These are phyloP conservation scores for Neurospora sp. DNA, from an alignment of 495 filamentous ascomycete genomes.

Conservation along the genomic window DNA sequence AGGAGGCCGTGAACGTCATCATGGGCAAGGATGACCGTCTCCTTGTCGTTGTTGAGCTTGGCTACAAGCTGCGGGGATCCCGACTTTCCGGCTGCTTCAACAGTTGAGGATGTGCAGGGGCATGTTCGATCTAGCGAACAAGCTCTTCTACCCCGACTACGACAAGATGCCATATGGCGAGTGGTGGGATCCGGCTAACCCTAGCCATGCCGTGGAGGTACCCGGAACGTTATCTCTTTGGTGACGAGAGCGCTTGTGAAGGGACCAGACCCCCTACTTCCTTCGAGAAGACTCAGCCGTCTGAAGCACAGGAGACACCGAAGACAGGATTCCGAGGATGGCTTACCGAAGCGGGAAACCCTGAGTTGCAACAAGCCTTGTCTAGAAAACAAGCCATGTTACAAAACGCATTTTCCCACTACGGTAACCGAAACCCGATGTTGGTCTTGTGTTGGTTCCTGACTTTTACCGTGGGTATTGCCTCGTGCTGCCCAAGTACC, in stretches of 20 bases:
- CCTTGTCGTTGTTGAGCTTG: constrained; percentile 65
- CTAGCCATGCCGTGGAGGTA: neutral
- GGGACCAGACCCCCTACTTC: neutral
- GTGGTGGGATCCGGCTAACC: no score
- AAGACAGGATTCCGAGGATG: neutral
- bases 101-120: no score
- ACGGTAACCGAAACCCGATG: constrained; percentile 8
- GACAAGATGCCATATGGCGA: no score
- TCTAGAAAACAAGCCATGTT: no score
- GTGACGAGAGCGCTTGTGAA: neutral
- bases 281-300: neutral
- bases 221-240: constrained; percentile 18
- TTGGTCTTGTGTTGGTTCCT: constrained; percentile 17
- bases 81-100: no score
- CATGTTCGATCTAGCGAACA: no score
- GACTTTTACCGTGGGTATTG: constrained; percentile 4
- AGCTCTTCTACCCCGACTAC: no score
- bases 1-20: constrained; percentile 73
- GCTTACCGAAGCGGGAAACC: neutral
- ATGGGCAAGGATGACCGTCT: constrained; percentile 72
- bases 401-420: no score
- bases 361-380: no score
- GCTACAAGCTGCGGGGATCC: no score
- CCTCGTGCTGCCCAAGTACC: constrained; percentile 29
- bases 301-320: neutral